Conservation (phyloP, 1,284 basidiomycete species). For the Cronartium ribicola region DNA sequence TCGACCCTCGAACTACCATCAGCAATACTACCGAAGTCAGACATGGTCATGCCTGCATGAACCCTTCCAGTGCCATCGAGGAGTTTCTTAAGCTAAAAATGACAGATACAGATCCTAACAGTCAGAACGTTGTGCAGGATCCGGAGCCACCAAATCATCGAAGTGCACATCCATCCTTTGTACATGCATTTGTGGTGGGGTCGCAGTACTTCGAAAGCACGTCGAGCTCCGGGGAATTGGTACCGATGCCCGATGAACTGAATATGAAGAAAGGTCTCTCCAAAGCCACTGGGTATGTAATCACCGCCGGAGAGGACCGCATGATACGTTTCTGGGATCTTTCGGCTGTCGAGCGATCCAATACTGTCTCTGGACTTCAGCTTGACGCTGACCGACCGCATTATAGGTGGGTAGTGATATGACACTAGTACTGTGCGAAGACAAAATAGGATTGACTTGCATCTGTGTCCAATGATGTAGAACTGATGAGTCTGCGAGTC, state of each 20-base stretch:
- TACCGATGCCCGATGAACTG: constrained; percentile 52
- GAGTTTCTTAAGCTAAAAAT: constrained; percentile 20
- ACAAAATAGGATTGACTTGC: neutral
- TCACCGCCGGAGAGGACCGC: constrained; percentile 76
- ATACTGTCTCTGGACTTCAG: constrained; percentile 67
- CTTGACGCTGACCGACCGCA: constrained; percentile 63
- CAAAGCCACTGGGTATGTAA: constrained; percentile 62
- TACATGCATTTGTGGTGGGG: constrained; percentile 64
- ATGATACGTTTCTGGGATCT: constrained; percentile 79
- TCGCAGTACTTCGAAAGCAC: constrained; percentile 63
- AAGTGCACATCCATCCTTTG: constrained; percentile 49
- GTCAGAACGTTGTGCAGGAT: neutral
- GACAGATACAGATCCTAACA: neutral
- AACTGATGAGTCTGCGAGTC: constrained; percentile 40
- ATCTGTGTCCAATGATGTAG: neutral
- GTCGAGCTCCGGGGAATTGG: constrained; percentile 39
- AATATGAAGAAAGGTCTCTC: constrained; percentile 42
- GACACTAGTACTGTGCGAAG: neutral
- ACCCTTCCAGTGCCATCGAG: constrained; percentile 39
- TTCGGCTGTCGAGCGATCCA: constrained; percentile 62
- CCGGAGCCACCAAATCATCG: neutral
- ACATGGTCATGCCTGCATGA: neutral
- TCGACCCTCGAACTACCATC: constrained; percentile 9
- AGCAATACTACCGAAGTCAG: neutral
- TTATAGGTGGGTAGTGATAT: constrained; percentile 59